These are phyloP conservation scores for Citrus mangshanensis DNA, from an alignment of 345 rosid genomes.

Conservation along the genomic window DNA sequence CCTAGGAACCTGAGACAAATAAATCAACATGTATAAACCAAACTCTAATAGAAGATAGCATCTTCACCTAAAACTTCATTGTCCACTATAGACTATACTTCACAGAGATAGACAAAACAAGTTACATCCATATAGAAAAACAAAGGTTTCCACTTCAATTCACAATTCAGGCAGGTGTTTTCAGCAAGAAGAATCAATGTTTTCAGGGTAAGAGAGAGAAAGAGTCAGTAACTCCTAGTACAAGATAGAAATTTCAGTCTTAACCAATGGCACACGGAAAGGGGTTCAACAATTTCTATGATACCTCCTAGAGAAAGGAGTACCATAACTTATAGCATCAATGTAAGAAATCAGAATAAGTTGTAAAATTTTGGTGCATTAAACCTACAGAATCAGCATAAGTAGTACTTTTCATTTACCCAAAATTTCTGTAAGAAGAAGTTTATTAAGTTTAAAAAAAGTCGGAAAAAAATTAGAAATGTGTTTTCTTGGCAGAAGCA, in stretches of 20 bases:
- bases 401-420: constrained; percentile 1
- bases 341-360: not conserved
- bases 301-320: not conserved
- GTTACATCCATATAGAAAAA: not conserved
- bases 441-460: not conserved
- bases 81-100: not conserved
- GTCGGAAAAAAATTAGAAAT: not conserved
- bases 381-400: not conserved
- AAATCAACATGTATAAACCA: not conserved
- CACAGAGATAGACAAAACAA: not conserved
- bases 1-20: not conserved
- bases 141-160: not conserved
- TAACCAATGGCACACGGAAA: not conserved
- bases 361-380: not conserved
- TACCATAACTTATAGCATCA: not conserved
- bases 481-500: not conserved
- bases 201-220: not conserved
- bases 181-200: not conserved
- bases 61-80: not conserved
- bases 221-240: not conserved
- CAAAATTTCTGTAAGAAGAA: not conserved
- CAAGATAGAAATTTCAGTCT: not conserved
- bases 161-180: not conserved
- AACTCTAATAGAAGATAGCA: not conserved
- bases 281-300: not conserved